Conservation (phyloP, 495 filamentous ascomycete species). For the Aspergillus asperescens region DNA sequence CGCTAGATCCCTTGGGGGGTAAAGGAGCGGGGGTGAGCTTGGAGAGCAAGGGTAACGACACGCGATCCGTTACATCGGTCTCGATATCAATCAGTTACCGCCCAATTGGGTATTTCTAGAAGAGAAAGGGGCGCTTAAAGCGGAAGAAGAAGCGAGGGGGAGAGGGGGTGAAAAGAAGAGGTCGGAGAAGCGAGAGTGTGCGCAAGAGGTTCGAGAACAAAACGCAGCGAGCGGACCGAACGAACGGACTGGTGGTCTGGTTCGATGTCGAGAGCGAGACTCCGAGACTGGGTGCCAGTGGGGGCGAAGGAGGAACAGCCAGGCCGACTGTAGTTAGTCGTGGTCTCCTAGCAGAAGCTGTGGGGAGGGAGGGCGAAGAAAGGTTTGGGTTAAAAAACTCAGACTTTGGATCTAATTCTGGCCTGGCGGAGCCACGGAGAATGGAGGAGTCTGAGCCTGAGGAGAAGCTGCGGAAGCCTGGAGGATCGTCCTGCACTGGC, state of each 20-base stretch:
- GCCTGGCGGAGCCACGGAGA: neutral
- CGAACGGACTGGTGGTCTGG: neutral
- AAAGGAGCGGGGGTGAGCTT: slow-evolving; percentile 20
- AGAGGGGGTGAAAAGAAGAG: slow-evolving; percentile 4
- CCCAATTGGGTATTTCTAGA: slow-evolving; percentile 9
- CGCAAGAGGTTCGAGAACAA: slow-evolving; percentile 7
- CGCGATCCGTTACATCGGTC: slow-evolving; percentile 39
- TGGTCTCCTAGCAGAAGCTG: slow-evolving; percentile 1
- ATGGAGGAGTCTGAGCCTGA: neutral
- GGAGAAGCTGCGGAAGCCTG: neutral
- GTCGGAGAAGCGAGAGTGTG: slow-evolving; percentile 6
- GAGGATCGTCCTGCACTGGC: neutral
- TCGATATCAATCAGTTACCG: slow-evolving; percentile 19
- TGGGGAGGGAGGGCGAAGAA: slow-evolving; percentile 11
- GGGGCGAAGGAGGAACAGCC: slow-evolving; percentile 11
- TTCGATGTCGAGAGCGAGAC: slow-evolving; percentile 9
- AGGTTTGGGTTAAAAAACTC: slow-evolving; percentile 5
- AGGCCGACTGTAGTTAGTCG: slow-evolving; percentile 13
- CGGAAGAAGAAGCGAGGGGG: slow-evolving; percentile 10
- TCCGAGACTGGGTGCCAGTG: slow-evolving; percentile 8
- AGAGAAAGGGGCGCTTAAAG: slow-evolving; percentile 1
- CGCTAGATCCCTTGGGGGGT: slow-evolving; percentile 16
- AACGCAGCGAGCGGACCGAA: slow-evolving; percentile 12
- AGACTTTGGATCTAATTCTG: neutral
- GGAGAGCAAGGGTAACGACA: slow-evolving; percentile 27